Evolutionary conservation across 2,329 filamentous ascomycete genomes (phyloP), one percentile per base, ranked within the genome.

Genomic region (Lachnellula arida): DNA sequence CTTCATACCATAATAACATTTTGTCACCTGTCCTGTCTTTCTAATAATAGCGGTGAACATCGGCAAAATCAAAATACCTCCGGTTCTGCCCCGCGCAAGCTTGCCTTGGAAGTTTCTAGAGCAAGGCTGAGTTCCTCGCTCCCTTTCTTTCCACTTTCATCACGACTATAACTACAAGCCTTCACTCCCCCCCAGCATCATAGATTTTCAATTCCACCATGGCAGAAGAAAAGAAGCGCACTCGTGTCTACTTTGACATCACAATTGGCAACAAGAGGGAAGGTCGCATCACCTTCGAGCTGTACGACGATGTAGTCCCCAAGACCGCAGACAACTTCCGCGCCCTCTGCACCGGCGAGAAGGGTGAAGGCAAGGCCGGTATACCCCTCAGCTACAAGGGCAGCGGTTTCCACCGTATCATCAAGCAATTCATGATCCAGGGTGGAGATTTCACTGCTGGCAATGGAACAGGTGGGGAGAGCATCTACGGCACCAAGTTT

Each of bases 351-450:
- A 96, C 93, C 0, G 93, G 93, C 64, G 93, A 97, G 79, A 97
- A 96, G 77, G 93, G 93, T 59, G 66, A 81, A 23, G 89, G 91
- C 64, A 89, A 89, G 71, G 75, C 82, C 32, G 92, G 91, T 71
- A 92, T 92, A 76, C 88, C 87, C 46, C 81, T 99, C 52, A 88
- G 90, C 78, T 99, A 91, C 84, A 97, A 97, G 80, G 88, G 90
- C 65, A 95, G 89, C 59, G 79, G 78, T 66, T 97, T 99, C 80
- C 93, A 99, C 79, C 89, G 93, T 51, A 89, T 99, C 62, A 99
- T 99, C 78, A 97, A 97, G 80, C 84, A 89, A 68, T 99, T 99
- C 76, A 97, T 99, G 93, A 94, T 97, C 69, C 89, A 97, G 77
- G 92, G 94, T 70, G 93, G 94, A 74, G 94, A 97, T 74, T 99